Evolutionary conservation across 805 yeast species (phyloP), one percentile per base, ranked within the genome.

Genomic region (Teunomyces kruisii): DNA sequence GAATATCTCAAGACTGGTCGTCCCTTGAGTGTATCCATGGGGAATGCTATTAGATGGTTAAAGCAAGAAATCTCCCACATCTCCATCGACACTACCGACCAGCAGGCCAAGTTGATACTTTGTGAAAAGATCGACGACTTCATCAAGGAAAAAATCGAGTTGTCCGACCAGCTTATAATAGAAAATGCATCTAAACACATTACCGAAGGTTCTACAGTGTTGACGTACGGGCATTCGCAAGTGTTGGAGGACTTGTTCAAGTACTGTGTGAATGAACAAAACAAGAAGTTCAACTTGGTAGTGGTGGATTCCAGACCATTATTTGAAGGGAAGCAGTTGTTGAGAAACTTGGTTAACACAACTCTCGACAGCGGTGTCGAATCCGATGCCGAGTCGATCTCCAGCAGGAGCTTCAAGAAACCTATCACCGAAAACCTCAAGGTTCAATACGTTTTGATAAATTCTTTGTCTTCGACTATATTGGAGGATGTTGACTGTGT

Each of bases 31-130:
- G 87, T 91, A 2, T 80, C 96, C 1, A 94, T 94, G 99, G 99
- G 99, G 44, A 94, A 91, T 69, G 92, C 97, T 2, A 94, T 94
- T 53, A 81, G 99, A 57, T 91, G 97, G 97, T 76, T 94, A 51
- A 94, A 94, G 60, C 98, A 92, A 70, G 92, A 88, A 62, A 92
- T 94, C 44, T 82, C 97, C 0, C 76, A 79, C 35, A 80, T 92
- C 40, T 83, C 90, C 46, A 83, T 91, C 45, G 95, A 87, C 50
- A 72, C 81, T 26, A 63, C 75, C 22, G 94, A 86, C 46, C 72
- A 65, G 13, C 77, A 76, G 27, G 96, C 97, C 22, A 90, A 88
- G 59, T 65, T 61, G 10, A 68, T 74, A 29, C 72, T 94, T 45
- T 67, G 80, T 46, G 83, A 76, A 39, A 78, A 80, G 51, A 91